These are phyloP conservation scores for Cutaneotrichosporon spelunceum DNA, from an alignment of 1,284 basidiomycete genomes.

Conservation along the genomic window DNA sequence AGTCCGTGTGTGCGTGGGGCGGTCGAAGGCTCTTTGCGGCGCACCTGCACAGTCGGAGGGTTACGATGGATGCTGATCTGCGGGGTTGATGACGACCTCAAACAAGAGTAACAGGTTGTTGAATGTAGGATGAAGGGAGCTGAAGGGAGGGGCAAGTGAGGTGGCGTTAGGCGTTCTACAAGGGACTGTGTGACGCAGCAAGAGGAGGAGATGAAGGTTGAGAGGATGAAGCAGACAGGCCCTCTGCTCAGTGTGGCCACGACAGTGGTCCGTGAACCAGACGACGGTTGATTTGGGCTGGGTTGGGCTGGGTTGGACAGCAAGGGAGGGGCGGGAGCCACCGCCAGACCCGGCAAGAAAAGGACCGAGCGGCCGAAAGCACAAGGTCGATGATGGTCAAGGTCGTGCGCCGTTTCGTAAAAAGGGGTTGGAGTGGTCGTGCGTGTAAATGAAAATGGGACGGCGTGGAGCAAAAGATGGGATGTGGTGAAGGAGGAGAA, in stretches of 20 bases:
- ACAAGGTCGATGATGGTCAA: neutral
- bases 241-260: neutral
- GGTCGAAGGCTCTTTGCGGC: conserved; percentile 8
- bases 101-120: neutral
- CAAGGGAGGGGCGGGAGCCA: neutral
- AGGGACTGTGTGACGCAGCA: neutral
- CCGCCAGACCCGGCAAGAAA: conserved; percentile 7
- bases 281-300: neutral
- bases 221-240: neutral
- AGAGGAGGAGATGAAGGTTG: conserved; percentile 1
- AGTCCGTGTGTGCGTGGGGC: conserved; percentile 3
- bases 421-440: neutral
- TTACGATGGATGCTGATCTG: conserved; percentile 3
- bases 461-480: neutral
- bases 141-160: neutral
- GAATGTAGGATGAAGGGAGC: conserved; percentile 1
- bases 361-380: neutral
- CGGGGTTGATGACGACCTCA: neutral
- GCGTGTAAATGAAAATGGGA: neutral
- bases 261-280: conserved; percentile 3
- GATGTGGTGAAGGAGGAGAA: conserved; percentile 2
- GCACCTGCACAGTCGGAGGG: conserved; percentile 1
- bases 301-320: too few relatives aligned
- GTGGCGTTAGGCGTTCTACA: neutral
- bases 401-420: neutral